Conservation (phyloP, 306 rosid genomes). For the Citrullus amarus region DNA sequence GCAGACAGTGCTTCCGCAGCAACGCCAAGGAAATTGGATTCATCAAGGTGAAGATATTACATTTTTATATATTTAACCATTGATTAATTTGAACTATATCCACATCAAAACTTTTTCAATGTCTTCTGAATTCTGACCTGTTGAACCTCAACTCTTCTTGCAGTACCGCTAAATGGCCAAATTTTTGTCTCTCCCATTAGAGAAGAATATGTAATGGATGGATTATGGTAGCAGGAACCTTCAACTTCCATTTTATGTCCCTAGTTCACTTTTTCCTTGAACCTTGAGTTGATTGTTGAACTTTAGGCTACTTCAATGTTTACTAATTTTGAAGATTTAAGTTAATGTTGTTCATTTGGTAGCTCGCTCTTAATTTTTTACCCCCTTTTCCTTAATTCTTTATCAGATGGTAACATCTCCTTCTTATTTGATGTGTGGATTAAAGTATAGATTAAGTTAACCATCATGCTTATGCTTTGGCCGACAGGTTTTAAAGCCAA, state of each 20-base stretch:
- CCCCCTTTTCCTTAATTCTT: not conserved
- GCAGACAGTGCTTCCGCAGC: constrained; percentile 98
- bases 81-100: not conserved
- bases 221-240: not conserved
- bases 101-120: not conserved
- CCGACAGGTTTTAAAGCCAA: not conserved
- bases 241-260: not conserved
- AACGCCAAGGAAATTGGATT: constrained; percentile 96
- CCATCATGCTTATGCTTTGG: not conserved
- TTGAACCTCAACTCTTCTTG: not conserved
- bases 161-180: constrained; percentile 9
- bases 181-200: not conserved
- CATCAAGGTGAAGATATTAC: constrained; percentile 43
- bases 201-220: not conserved
- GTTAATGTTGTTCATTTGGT: not conserved
- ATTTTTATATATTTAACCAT: not conserved
- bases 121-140: not conserved
- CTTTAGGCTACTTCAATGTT: not conserved
- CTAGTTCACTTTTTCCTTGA: not conserved
- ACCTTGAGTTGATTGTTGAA: not conserved
- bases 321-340: not conserved
- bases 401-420: not conserved
- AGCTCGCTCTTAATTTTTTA: not conserved
- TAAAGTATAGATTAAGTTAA: not conserved
- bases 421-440: not conserved